phyloP scores from a whole-genome alignment of 495 filamentous ascomycete genomes.

The Penicillium arizonense region DNA sequence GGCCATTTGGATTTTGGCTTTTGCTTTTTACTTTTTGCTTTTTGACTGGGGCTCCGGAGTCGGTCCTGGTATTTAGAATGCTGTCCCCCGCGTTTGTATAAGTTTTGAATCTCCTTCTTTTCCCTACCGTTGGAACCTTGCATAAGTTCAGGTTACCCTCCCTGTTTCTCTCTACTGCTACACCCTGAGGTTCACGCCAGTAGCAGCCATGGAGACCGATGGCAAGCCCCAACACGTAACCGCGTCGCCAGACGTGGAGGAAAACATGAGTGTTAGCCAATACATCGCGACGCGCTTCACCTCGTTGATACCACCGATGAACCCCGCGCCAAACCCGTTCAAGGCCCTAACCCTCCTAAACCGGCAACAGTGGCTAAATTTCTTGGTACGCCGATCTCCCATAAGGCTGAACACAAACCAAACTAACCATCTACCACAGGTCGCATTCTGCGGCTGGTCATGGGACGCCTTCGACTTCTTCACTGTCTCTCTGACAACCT shows the following conservation, averaged over 20 bases:
- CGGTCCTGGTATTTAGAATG: no score
- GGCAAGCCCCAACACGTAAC: conserved; percentile 1
- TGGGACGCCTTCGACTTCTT: conserved; percentile 95
- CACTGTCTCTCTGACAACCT: conserved; percentile 76
- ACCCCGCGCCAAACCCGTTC: conserved; percentile 77
- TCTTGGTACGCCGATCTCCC: conserved; percentile 47
- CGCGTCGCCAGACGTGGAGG: conserved; percentile 27
- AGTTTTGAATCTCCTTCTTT: not conserved
- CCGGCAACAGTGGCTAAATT: conserved; percentile 81
- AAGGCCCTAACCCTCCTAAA: conserved; percentile 66
- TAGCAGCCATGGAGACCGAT: conserved; percentile 7
- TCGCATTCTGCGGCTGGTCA: conserved; percentile 69
- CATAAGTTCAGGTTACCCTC: not conserved
- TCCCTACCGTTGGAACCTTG: not conserved
- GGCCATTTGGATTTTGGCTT: no score
- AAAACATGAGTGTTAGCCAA: conserved; percentile 52
- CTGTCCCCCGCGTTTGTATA: no score
- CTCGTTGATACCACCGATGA: conserved; percentile 73
- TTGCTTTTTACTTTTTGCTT: no score
- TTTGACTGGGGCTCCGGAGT: no score
- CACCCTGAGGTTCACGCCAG: not conserved
- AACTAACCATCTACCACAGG: conserved; percentile 11
- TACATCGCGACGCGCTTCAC: conserved; percentile 73
- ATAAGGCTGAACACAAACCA: not conserved
- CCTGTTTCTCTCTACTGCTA: not conserved